A percentile compares a stretch with the other conserved stretches of the same genome.
phyloP scores from a whole-genome alignment of 2,329 filamentous ascomycete species.

The Lizonia empirigonia region DNA sequence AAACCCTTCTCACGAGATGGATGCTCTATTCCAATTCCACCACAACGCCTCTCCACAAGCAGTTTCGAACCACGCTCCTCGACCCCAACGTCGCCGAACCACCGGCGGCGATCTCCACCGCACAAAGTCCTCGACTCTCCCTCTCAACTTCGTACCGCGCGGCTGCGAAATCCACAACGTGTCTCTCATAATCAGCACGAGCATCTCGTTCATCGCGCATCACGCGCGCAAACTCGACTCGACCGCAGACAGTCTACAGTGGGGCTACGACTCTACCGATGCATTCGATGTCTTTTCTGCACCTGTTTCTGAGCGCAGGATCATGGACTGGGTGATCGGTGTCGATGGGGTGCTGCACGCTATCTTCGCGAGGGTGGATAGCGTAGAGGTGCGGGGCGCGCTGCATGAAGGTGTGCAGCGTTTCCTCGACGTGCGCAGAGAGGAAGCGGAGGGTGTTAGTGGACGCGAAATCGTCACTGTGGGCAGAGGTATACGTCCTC shows the following conservation, averaged over 20 bases:
- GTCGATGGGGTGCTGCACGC: constrained; percentile 22
- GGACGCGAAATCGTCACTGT: background rate
- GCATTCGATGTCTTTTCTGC: constrained; percentile 20
- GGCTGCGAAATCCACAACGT: constrained; percentile 35
- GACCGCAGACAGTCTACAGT: constrained; percentile 26
- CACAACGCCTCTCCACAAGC: background rate
- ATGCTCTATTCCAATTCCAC: constrained; percentile 1
- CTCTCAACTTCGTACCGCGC: constrained; percentile 47
- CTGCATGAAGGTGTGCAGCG: constrained; percentile 26
- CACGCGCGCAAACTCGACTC: constrained; percentile 27
- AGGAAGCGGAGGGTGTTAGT: background rate
- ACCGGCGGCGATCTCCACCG: constrained; percentile 23
- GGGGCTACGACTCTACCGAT: constrained; percentile 19
- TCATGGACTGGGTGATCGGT: constrained; percentile 23
- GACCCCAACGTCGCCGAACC: background rate
- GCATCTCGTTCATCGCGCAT: constrained; percentile 8
- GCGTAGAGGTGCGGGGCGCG: constrained; percentile 12
- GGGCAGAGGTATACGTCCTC: background rate
- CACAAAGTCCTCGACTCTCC: constrained; percentile 46
- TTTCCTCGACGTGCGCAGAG: constrained; percentile 1
- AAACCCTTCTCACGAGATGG: background rate
- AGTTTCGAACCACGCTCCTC: background rate
- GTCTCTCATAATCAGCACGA: constrained; percentile 5
- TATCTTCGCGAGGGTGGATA: constrained; percentile 13
- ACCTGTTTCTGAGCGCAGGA: background rate